phyloP scores from a whole-genome alignment of 2,329 filamentous ascomycete genomes.

The Sporothrix protearum region DNA sequence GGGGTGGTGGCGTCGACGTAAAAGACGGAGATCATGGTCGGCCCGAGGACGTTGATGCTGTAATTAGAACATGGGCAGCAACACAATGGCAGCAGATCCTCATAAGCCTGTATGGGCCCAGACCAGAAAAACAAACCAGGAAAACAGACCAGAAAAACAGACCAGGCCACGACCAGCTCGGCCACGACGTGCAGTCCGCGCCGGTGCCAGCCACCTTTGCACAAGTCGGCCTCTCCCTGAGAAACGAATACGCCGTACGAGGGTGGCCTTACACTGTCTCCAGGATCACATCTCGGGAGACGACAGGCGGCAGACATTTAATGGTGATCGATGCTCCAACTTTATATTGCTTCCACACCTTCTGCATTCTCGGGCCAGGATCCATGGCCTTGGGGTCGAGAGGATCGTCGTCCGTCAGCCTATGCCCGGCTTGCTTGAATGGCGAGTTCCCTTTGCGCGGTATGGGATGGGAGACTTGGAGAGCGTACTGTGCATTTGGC shows the following conservation, averaged over 20 bases:
- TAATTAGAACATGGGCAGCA: slow-evolving; percentile 29
- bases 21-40: slow-evolving; percentile 41
- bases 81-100: background rate
- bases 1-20: slow-evolving; percentile 35
- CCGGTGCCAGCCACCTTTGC: background rate
- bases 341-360: background rate
- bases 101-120: background rate
- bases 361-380: background rate
- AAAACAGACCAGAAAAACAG: background rate
- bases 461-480: background rate
- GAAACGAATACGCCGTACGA: background rate
- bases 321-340: background rate
- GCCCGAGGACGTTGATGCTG: slow-evolving; percentile 45
- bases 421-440: background rate
- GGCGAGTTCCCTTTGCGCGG: background rate
- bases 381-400: slow-evolving; percentile 1
- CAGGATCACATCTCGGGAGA: background rate
- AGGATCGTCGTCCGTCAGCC: background rate
- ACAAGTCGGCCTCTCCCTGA: background rate
- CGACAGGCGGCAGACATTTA: background rate
- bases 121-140: background rate
- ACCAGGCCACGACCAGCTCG: background rate
- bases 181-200: background rate
- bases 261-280: background rate
- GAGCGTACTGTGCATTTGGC: background rate